Evolutionary conservation across 345 rosid species (phyloP).

Genomic region (Barbarea vulgaris): DNA sequence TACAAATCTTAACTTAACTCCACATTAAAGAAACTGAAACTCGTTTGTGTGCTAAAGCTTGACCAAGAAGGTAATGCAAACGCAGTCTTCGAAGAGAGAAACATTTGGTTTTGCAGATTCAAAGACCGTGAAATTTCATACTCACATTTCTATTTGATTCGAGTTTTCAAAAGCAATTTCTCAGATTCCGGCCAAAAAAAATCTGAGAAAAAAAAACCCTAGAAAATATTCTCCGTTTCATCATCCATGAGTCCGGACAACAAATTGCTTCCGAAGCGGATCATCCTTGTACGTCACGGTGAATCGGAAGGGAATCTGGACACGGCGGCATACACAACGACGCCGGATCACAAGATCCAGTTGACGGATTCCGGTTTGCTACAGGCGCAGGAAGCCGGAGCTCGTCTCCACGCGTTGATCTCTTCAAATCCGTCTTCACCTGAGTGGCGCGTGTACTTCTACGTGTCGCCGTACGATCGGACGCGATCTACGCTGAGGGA

Average conservation of each 20-base stretch:
- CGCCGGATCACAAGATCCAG: conserved; percentile 87
- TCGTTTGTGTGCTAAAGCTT: conserved; percentile 33
- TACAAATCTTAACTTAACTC: neutral
- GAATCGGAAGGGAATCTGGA: conserved; percentile 91
- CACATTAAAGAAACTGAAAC: neutral
- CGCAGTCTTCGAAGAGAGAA: neutral
- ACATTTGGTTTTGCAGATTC: neutral
- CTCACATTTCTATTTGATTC: conserved; percentile 10
- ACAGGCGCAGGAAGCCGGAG: conserved; percentile 72
- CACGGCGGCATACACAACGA: conserved; percentile 74
- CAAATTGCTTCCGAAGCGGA: conserved; percentile 73
- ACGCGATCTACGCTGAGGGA: conserved; percentile 89
- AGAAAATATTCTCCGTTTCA: neutral
- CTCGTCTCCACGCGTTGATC: conserved; percentile 52
- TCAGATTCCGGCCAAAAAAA: conserved; percentile 10
- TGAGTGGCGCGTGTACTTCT: conserved; percentile 82
- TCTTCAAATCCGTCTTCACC: conserved; percentile 38
- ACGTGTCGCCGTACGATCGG: conserved; percentile 91
- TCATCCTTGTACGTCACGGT: conserved; percentile 93
- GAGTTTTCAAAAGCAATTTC: conserved; percentile 4
- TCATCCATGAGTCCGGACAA: conserved; percentile 42
- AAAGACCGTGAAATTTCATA: neutral
- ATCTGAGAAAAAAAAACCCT: neutral
- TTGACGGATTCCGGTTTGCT: conserved; percentile 57
- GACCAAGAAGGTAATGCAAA: conserved; percentile 38